Evolutionary conservation across 75 land plant genomes (phyloP), one percentile per base, ranked within the genome.

Genomic region (Selaginella tamariscina): DNA sequence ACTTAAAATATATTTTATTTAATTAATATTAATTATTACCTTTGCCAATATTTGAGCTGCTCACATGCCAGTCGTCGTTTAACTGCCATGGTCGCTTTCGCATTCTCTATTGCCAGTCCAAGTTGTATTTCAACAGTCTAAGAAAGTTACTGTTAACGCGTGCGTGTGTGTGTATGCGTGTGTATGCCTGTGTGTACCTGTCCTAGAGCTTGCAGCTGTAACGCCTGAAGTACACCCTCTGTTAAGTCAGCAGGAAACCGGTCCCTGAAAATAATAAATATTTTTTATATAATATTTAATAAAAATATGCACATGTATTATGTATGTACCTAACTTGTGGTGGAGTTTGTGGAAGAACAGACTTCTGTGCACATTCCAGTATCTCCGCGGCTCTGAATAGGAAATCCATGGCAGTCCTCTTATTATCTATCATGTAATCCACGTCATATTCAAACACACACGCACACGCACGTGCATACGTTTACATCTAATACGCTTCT

Each of bases 51-150:
- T 72, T 89, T 87, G 27, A 89, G 84, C 84, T 86, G 78, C 65
- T 93, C 98, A 80, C 98, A 93, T 8, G 98, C 98, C 69, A 93
- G 81, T 56, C 98, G 76, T 70, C 98, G 68, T 62, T 93, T 93
- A 26, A 93, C 98, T 27, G 98, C 98, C 27, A 93, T 65, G 1
- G 98, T 87, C 1, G 98, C 98, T 68, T 93, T 93, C 18, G 83
- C 77, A 78, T 88, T 93, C 32, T 86, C 95, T 68, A 93, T 77
- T 60, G 98, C 98, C 72, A 93, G 78, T 49, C 96, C 96, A 69
- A 93, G 83, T 72, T 93, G 98, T 24, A 93, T 84, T 56, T 89
- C 95, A 73, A 80, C 86, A 49, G 49, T 39, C 49, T 39, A 15
- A 39, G 49, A 5, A 39, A 39, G n/a, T n/a, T n/a, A n/a, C n/a